A percentile compares a stretch with the other conserved stretches of the same genome.
Evolutionary conservation across 1,139 yeast species (phyloP).

Genomic region (Saccharomyces hybrid): DNA sequence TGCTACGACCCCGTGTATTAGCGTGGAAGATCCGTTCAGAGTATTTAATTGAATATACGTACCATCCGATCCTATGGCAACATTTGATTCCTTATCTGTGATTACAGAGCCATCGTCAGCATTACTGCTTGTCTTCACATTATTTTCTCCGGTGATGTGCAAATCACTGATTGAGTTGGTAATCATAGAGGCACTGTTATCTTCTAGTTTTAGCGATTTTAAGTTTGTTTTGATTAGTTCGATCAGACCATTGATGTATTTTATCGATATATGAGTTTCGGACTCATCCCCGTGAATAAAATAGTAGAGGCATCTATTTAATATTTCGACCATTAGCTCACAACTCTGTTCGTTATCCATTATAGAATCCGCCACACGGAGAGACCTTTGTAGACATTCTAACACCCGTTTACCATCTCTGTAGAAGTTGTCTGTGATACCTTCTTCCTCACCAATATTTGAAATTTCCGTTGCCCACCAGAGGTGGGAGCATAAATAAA

Average conservation of each 20-base stretch:
- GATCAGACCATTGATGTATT: constrained; percentile 78
- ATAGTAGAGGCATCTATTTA: constrained; percentile 77
- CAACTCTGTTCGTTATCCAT: constrained; percentile 50
- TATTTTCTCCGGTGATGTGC: background rate
- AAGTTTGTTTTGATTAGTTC: constrained; percentile 76
- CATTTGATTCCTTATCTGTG: constrained; percentile 2
- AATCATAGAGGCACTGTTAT: constrained; percentile 21
- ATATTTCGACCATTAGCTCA: constrained; percentile 83
- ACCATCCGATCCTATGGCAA: constrained; percentile 25
- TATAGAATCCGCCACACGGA: constrained; percentile 87
- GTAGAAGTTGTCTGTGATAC: constrained; percentile 26
- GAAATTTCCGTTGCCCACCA: constrained; percentile 85
- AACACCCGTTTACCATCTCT: constrained; percentile 54
- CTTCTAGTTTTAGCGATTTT: constrained; percentile 42
- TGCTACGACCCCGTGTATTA: constrained; percentile 4
- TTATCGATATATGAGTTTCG: constrained; percentile 61
- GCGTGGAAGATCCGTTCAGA: background rate
- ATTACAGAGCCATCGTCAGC: background rate
- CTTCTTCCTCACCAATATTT: constrained; percentile 43
- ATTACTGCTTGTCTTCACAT: background rate
- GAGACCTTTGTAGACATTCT: constrained; percentile 66
- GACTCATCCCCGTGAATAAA: constrained; percentile 74
- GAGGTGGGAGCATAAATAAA: constrained; percentile 77
- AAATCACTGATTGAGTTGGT: constrained; percentile 7
- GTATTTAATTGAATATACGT: constrained; percentile 16